Evolutionary conservation across 2,329 filamentous ascomycete species (phyloP).

Genomic region (Colletotrichum euphorbiae): DNA sequence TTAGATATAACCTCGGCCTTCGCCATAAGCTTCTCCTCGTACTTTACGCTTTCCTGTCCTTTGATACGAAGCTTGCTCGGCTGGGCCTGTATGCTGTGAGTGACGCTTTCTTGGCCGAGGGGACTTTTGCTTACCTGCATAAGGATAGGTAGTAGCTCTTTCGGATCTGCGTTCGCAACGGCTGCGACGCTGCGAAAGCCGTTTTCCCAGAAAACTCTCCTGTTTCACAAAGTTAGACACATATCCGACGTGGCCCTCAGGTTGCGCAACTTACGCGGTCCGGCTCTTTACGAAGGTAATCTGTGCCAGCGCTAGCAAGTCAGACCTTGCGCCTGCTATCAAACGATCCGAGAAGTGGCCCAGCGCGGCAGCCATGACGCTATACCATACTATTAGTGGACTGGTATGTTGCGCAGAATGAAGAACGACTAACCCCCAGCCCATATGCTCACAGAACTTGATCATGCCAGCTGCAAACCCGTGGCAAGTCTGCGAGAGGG

Average conservation of each 20-base stretch:
- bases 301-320: conserved; percentile 76
- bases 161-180: conserved; percentile 75
- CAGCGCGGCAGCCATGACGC: conserved; percentile 76
- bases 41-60: conserved; percentile 67
- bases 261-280: conserved; percentile 65
- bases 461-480: conserved; percentile 84
- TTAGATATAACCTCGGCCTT: conserved; percentile 77
- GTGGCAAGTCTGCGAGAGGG: conserved; percentile 78
- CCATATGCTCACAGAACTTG: conserved; percentile 83
- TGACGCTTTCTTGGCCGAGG: background rate
- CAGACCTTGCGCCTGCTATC: conserved; percentile 76
- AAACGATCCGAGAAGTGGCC: conserved; percentile 82
- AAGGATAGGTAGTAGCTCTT: conserved; percentile 77
- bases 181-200: conserved; percentile 76
- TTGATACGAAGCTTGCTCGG: conserved; percentile 72
- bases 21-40: conserved; percentile 70
- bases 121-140: conserved; percentile 66
- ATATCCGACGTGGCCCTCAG: background rate
- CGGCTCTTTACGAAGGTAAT: conserved; percentile 82
- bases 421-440: conserved; percentile 67
- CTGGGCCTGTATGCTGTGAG: conserved; percentile 65
- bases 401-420: background rate
- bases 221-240: conserved; percentile 39
- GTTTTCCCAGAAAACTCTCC: conserved; percentile 78
- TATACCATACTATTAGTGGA: conserved; percentile 45